Evolutionary conservation across 169 alveolate species (phyloP).

Genomic region (Theileria orientalis): DNA sequence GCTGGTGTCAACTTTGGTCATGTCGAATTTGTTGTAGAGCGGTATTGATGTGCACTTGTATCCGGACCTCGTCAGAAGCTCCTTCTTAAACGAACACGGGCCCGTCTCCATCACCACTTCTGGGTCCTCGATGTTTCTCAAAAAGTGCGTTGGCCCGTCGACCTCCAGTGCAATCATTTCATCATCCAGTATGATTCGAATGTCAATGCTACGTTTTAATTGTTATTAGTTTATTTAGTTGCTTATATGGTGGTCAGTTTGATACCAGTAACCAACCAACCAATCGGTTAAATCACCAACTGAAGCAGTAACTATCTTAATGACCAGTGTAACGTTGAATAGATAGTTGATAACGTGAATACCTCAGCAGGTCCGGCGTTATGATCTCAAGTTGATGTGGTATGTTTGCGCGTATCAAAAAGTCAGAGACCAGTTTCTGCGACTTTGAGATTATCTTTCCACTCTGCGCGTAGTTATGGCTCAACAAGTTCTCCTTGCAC

Average conservation of each 20-base stretch:
- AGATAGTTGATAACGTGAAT: neutral
- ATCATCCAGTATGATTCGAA: conserved; percentile 36
- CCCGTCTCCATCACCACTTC: conserved; percentile 43
- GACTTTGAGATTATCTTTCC: conserved; percentile 54
- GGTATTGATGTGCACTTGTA: conserved; percentile 49
- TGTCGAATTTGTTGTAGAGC: conserved; percentile 29
- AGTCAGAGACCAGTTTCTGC: conserved; percentile 60
- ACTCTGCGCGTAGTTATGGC: conserved; percentile 24
- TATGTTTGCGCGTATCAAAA: conserved; percentile 40
- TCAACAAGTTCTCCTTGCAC: conserved; percentile 23
- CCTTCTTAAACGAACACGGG: conserved; percentile 49
- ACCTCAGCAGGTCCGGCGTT: conserved; percentile 47
- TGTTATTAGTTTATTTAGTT: no score
- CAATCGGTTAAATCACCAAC: no score
- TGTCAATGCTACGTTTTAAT: conserved; percentile 49
- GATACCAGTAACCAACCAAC: no score
- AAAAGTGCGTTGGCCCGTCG: conserved; percentile 65
- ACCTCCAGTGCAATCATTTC: conserved; percentile 63
- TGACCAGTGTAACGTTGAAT: no score
- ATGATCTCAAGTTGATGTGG: conserved; percentile 60
- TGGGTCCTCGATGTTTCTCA: conserved; percentile 30
- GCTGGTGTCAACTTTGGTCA: neutral
- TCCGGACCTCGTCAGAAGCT: conserved; percentile 35
- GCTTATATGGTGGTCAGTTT: no score
- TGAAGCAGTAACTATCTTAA: no score